Evolutionary conservation across 192 early-diverging fungal species (phyloP).

Genomic region (Coemansia sp.): DNA sequence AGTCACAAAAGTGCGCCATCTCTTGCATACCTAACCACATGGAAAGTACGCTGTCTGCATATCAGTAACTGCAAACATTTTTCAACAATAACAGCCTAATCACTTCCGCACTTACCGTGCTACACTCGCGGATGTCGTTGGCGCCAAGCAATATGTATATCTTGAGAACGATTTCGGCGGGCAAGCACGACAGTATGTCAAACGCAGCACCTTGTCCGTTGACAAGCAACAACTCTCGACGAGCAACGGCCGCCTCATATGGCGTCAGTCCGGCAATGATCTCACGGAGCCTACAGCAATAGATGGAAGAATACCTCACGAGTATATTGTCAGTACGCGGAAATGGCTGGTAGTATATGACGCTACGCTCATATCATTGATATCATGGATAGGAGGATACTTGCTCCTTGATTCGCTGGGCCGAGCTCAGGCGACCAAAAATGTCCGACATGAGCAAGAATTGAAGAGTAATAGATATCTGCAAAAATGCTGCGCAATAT

Average conservation of each 20-base stretch:
- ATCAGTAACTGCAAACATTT: background rate
- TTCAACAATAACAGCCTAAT: background rate
- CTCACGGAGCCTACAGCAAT: constrained; percentile 11
- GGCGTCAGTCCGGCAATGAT: constrained; percentile 17
- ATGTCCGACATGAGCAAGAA: constrained; percentile 3
- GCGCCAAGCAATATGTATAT: constrained; percentile 4
- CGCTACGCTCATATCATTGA: background rate
- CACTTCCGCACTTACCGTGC: background rate
- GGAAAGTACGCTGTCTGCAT: background rate
- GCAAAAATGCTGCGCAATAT: background rate
- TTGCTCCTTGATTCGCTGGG: constrained; percentile 9
- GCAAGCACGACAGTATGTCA: constrained; percentile 15
- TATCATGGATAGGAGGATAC: background rate
- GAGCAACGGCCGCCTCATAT: constrained; percentile 14
- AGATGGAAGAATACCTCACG: background rate
- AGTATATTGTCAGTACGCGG: background rate
- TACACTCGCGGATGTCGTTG: background rate
- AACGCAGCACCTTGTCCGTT: background rate
- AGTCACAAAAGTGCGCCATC: constrained; percentile 15
- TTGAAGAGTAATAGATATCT: background rate
- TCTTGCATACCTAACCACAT: constrained; percentile 5
- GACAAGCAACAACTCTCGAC: constrained; percentile 3
- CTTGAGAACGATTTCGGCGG: constrained; percentile 7
- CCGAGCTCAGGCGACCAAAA: constrained; percentile 8
- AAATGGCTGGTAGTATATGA: background rate